Evolutionary conservation across 257 asterid genomes (phyloP).

Genomic region (Solanum peruvianum): DNA sequence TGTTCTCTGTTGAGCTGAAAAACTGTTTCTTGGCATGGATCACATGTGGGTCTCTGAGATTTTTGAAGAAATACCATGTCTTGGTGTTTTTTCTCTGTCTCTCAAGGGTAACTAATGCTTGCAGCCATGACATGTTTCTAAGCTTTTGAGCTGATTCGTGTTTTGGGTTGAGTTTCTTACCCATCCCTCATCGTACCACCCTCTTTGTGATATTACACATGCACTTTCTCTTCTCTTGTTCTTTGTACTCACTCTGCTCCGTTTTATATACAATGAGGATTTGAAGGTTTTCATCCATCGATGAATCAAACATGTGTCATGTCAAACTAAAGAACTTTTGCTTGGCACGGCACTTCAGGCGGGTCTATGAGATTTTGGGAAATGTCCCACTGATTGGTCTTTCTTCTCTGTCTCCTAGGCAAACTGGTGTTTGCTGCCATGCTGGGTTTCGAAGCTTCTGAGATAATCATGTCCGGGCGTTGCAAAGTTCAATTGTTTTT

Average conservation of each 20-base stretch:
- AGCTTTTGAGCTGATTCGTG: not conserved
- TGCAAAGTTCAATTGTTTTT: not conserved
- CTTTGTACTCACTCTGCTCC: too few relatives aligned
- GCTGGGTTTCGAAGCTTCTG: not conserved
- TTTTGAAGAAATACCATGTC: not conserved
- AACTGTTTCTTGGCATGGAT: not conserved
- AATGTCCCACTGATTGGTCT: not conserved
- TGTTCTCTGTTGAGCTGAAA: not conserved
- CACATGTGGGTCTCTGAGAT: not conserved
- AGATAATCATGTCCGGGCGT: not conserved
- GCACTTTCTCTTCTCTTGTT: too few relatives aligned
- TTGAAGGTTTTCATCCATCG: too few relatives aligned
- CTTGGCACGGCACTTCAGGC: not conserved
- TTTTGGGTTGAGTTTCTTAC: too few relatives aligned
- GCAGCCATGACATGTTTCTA: not conserved
- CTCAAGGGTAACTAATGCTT: not conserved
- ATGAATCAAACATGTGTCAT: too few relatives aligned
- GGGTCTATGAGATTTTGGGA: not conserved
- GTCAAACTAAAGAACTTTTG: too few relatives aligned
- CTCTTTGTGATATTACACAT: not conserved
- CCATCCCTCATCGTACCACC: not conserved
- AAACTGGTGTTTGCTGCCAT: not conserved
- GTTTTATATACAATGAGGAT: too few relatives aligned
- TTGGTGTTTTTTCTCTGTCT: not conserved
- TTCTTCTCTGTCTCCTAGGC: not conserved